phyloP scores from a whole-genome alignment of 805 yeast species.

The Yamadazyma endophytica region DNA sequence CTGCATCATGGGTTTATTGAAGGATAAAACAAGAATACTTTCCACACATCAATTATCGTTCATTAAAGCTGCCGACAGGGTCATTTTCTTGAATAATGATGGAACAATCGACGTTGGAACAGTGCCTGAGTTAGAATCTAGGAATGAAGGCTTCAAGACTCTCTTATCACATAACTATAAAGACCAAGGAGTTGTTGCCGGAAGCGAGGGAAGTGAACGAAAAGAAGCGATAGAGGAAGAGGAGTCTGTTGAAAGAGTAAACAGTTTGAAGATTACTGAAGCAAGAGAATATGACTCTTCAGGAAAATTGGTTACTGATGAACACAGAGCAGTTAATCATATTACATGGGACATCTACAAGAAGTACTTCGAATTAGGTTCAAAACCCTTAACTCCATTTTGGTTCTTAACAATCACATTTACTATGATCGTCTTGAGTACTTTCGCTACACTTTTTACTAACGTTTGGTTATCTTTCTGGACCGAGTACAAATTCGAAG shows the following conservation, averaged over 20 bases:
- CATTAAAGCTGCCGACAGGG: constrained; percentile 24
- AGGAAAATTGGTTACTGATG: constrained; percentile 37
- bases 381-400: constrained; percentile 31
- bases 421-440: constrained; percentile 28
- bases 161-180: constrained; percentile 21
- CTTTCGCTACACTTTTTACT: constrained; percentile 54
- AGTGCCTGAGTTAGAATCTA: constrained; percentile 17
- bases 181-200: constrained; percentile 1
- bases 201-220: neutral
- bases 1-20: constrained; percentile 22
- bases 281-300: constrained; percentile 14
- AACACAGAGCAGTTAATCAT: constrained; percentile 57
- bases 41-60: constrained; percentile 35
- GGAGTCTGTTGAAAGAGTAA: constrained; percentile 3
- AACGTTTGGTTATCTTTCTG: constrained; percentile 84
- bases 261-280: constrained; percentile 9
- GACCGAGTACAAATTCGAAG: constrained; percentile 53
- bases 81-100: constrained; percentile 27
- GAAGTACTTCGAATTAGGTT: constrained; percentile 50
- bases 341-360: constrained; percentile 47
- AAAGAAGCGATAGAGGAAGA: constrained; percentile 14
- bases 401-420: constrained; percentile 26
- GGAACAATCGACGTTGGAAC: constrained; percentile 27
- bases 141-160: constrained; percentile 20
- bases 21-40: constrained; percentile 25